Conservation (phyloP, 495 filamentous ascomycete species). For the Trichoderma virens region DNA sequence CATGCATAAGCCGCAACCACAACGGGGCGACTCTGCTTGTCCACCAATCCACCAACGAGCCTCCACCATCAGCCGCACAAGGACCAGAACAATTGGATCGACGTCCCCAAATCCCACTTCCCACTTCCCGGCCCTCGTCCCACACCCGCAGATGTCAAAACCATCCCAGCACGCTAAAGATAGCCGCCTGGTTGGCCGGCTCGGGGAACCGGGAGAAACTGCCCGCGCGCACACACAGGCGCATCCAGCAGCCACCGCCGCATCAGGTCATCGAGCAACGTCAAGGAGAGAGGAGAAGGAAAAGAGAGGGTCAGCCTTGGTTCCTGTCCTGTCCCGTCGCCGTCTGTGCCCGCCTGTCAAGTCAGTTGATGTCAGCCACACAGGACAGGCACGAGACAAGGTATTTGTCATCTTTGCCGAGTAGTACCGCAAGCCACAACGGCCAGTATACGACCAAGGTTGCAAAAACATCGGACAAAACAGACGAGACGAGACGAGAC, state of each 20-base stretch:
- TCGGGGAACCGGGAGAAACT: background rate
- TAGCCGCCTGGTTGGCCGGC: conserved; percentile 3
- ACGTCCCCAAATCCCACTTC: background rate
- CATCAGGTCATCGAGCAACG: background rate
- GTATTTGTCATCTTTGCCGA: too few relatives aligned
- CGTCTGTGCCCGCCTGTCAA: background rate
- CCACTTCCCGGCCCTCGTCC: background rate
- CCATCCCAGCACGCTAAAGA: conserved; percentile 1
- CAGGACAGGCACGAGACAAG: too few relatives aligned
- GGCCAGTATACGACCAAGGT: too few relatives aligned
- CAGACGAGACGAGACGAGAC: background rate
- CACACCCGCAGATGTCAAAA: conserved; percentile 8
- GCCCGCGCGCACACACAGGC: background rate
- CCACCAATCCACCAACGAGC: background rate
- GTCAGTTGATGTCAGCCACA: too few relatives aligned
- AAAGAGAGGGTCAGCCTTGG: background rate
- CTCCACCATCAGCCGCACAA: conserved; percentile 7
- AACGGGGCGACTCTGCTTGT: background rate
- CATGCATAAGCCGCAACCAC: background rate
- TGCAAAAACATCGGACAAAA: too few relatives aligned
- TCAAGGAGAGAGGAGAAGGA: background rate
- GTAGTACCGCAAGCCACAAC: too few relatives aligned
- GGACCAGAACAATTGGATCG: background rate
- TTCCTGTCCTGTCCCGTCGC: background rate
- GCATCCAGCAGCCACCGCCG: too few relatives aligned